These are phyloP conservation scores for Aspergillus aculeatus DNA, from an alignment of 2,329 filamentous ascomycete species.

Conservation along the genomic window DNA sequence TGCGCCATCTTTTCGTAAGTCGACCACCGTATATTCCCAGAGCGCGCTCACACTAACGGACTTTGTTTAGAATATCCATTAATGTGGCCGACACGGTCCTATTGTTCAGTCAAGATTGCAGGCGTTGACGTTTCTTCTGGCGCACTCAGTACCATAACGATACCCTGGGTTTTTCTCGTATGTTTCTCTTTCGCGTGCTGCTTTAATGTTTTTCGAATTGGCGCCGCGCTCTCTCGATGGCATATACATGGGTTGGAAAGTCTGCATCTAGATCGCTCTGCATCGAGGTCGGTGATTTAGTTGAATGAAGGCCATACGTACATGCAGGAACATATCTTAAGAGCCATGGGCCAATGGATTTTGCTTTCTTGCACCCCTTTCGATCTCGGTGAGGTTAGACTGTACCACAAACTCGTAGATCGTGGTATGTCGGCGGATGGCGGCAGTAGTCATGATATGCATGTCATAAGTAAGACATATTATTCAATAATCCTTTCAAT, in stretches of 20 bases:
- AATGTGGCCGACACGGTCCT: background rate
- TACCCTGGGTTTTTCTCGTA: background rate
- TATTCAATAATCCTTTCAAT: too few species aligned
- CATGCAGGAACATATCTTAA: background rate
- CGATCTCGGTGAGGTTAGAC: too few species aligned
- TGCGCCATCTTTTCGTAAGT: slow-evolving; percentile 67
- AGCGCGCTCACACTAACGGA: background rate
- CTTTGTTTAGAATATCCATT: background rate
- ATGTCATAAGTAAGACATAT: too few species aligned
- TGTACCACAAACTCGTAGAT: too few species aligned
- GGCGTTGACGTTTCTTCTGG: background rate
- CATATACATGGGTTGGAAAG: background rate
- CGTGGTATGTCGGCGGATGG: too few species aligned
- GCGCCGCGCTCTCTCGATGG: background rate
- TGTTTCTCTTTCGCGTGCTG: background rate
- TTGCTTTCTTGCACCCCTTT: background rate
- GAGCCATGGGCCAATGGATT: background rate
- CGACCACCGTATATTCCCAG: background rate
- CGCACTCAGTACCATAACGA: background rate
- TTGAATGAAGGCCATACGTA: background rate
- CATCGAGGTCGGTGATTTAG: background rate
- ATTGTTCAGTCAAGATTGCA: background rate
- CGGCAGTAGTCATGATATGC: too few species aligned
- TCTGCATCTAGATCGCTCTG: background rate
- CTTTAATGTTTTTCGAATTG: background rate